Conservation (phyloP, 2,329 filamentous ascomycete genomes). For the Gliomastix tumulicola region DNA sequence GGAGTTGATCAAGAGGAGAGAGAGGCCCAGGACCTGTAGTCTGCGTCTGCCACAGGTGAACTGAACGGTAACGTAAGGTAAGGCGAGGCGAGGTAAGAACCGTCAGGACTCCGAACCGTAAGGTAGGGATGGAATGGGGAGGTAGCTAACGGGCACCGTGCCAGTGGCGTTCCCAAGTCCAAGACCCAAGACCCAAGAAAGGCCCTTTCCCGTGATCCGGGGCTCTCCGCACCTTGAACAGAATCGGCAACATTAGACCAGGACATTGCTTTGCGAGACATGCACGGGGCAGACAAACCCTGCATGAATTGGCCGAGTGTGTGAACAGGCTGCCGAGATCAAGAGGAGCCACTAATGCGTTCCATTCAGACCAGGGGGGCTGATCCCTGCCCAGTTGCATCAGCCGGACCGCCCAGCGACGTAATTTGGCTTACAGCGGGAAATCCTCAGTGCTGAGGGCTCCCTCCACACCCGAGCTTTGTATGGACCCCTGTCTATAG, state of each 20-base stretch:
- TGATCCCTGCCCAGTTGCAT: constrained; percentile 8
- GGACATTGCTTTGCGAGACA: constrained; percentile 28
- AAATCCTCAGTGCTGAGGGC: not conserved
- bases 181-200: too few species aligned
- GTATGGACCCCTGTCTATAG: too few species aligned
- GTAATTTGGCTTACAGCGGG: constrained; percentile 2
- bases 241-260: constrained; percentile 43
- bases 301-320: constrained; percentile 24
- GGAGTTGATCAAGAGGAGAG: not conserved
- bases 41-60: not conserved
- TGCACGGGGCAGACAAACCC: constrained; percentile 25
- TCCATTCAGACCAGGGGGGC: constrained; percentile 15
- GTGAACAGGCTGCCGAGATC: constrained; percentile 29
- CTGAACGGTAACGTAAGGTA: constrained; percentile 10
- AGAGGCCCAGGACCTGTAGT: not conserved
- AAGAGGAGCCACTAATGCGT: constrained; percentile 30
- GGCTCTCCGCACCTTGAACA: constrained; percentile 38
- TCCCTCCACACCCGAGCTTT: too few species aligned
- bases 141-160: constrained; percentile 12
- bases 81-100: constrained; percentile 13
- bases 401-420: constrained; percentile 4
- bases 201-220: constrained; percentile 26
- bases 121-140: too few species aligned
- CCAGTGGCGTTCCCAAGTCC: constrained; percentile 25
- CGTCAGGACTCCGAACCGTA: constrained; percentile 13